Evolutionary conservation across 208 protist species (phyloP).

Genomic region (Leishmania guyanensis): DNA sequence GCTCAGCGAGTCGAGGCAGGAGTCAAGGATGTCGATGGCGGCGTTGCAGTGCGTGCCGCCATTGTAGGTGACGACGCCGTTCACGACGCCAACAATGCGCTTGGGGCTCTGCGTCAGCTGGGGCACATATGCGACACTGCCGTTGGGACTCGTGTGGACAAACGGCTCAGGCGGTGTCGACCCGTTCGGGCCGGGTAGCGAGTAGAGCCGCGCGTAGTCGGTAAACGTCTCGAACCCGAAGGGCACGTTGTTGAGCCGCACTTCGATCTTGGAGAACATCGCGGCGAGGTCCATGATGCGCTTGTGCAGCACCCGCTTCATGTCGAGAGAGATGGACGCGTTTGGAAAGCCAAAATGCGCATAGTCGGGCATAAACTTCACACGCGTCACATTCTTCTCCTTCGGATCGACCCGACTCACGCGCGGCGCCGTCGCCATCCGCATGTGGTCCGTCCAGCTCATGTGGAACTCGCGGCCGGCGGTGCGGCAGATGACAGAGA

Average conservation of each 20-base stretch:
- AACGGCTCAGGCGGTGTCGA: constrained; percentile 67
- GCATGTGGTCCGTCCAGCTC: constrained; percentile 98
- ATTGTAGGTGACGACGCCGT: constrained; percentile 98
- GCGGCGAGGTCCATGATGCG: constrained; percentile 93
- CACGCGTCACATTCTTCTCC: constrained; percentile 74
- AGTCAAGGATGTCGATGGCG: constrained; percentile 89
- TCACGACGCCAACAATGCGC: constrained; percentile 99
- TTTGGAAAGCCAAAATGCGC: constrained; percentile 74
- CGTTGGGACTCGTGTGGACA: constrained; percentile 73
- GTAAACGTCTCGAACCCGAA: constrained; percentile 95
- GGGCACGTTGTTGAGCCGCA: constrained; percentile 96
- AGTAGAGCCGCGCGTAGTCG: constrained; percentile 95
- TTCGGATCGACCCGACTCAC: constrained; percentile 79
- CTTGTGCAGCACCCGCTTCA: constrained; percentile 90
- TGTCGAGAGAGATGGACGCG: constrained; percentile 77
- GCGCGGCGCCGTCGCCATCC: constrained; percentile 86
- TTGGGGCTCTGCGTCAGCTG: constrained; percentile 82
- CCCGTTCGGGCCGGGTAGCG: constrained; percentile 39
- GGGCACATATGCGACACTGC: constrained; percentile 83
- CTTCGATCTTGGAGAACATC: constrained; percentile 91
- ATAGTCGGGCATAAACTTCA: constrained; percentile 93
- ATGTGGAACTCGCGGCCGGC: constrained; percentile 93
- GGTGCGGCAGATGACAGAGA: constrained; percentile 93
- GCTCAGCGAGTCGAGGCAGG: constrained; percentile 64
- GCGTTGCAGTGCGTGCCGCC: constrained; percentile 99